Percentiles rank a stretch among this genome's conserved stretches.
phyloP scores from a whole-genome alignment of 1,284 basidiomycete genomes.

The Porogramme epimiltina region DNA sequence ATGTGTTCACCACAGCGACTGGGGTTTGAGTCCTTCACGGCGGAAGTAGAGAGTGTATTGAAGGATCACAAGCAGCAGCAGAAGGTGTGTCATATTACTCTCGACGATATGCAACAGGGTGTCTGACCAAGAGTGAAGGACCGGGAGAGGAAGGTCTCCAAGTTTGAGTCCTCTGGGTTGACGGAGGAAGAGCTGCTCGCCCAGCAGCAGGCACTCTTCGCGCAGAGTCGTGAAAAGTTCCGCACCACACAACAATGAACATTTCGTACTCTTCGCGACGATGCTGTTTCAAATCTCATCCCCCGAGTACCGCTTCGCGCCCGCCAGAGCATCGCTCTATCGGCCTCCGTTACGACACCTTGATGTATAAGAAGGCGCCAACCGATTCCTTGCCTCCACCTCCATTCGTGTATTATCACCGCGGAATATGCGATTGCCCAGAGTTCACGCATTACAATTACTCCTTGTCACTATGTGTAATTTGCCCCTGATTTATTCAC shows the following conservation, averaged over 20 bases:
- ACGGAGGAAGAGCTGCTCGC: conserved; percentile 88
- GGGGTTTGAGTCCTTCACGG: conserved; percentile 87
- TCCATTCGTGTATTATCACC: conserved; percentile 24
- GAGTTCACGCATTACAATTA: conserved; percentile 13
- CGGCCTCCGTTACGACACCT: too few species aligned
- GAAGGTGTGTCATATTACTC: conserved; percentile 60
- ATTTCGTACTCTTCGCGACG: neutral
- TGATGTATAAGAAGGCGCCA: too few species aligned
- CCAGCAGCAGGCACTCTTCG: conserved; percentile 91
- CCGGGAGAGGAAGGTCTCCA: conserved; percentile 86
- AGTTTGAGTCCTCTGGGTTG: conserved; percentile 88
- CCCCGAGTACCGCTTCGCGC: too few species aligned
- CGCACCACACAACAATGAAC: conserved; percentile 47
- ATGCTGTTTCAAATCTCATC: neutral
- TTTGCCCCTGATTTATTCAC: conserved; percentile 30
- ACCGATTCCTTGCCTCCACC: too few species aligned
- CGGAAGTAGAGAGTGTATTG: conserved; percentile 90
- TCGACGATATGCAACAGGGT: conserved; percentile 7
- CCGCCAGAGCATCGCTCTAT: too few species aligned
- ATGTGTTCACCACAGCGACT: conserved; percentile 57
- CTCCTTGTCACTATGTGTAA: conserved; percentile 22
- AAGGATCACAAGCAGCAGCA: conserved; percentile 95
- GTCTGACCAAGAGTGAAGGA: conserved; percentile 48
- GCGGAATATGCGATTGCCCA: conserved; percentile 14
- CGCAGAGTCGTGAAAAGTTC: conserved; percentile 80